Percentiles rank a stretch among this genome's conserved stretches.
Evolutionary conservation across 2,329 filamentous ascomycete species (phyloP).

Genomic region (Aspergillus felis): DNA sequence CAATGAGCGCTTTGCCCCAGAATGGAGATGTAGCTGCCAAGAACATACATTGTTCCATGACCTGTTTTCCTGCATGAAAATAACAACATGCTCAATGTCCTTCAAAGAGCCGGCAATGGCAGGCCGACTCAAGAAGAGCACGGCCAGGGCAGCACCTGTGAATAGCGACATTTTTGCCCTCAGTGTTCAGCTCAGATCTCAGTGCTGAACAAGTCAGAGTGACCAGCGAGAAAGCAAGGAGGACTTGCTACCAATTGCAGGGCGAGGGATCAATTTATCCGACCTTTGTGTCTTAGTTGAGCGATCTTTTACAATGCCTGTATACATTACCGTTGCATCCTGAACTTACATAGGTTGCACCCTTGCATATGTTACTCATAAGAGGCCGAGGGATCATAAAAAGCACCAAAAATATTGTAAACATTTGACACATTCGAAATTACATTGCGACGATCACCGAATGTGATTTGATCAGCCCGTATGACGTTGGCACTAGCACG

Average conservation of each 20-base stretch:
- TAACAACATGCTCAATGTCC: conserved; percentile 55
- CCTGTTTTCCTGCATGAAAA: conserved; percentile 55
- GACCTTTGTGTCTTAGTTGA: neutral
- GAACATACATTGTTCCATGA: conserved; percentile 35
- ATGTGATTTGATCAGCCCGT: neutral
- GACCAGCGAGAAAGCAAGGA: neutral
- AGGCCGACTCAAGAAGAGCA: conserved; percentile 16
- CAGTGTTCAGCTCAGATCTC: neutral
- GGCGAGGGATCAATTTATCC: neutral
- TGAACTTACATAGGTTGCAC: neutral
- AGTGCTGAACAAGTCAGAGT: neutral
- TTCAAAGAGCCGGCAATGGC: conserved; percentile 40
- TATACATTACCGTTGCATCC: neutral
- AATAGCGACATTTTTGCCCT: conserved; percentile 1
- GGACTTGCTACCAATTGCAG: neutral
- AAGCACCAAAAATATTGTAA: neutral
- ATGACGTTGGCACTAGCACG: neutral
- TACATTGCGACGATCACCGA: neutral
- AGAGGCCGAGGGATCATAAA: too few species aligned
- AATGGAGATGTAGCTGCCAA: conserved; percentile 5
- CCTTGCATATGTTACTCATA: neutral
- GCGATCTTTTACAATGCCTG: neutral
- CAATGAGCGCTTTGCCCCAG: too few species aligned
- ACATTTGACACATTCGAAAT: neutral
- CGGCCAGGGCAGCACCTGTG: conserved; percentile 9